Base-by-base conservation (phyloP, 306 rosid species). In the Quercus bicolor region DNA sequence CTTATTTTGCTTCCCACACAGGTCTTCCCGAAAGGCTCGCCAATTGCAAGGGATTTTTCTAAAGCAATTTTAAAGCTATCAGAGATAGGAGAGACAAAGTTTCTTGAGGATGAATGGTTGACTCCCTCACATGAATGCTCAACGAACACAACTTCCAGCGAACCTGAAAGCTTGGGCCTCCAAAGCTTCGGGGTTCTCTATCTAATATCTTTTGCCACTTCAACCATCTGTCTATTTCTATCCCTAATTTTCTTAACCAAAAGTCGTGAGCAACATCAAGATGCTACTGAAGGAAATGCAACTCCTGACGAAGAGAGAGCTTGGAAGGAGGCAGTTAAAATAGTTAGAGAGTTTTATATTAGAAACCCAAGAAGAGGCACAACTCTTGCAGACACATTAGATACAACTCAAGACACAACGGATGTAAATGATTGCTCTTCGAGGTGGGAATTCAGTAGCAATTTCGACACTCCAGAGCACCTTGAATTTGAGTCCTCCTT, bases 1-100 rank as follows among this genome's bases (percentile, higher is more conserved):
- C 21, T 56, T 6, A 5, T 56, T 13, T 3, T n/a, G 6, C 4
- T 56, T 18, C 43, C 26, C 1, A 12, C 59, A 73, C 86, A 86
- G 89, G 80, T 62, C 5, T 86, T 86, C 64, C 82, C 77, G 51
- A 79, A 77, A 70, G 89, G 89, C 16, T 82, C 89, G 3, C 89
- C 86, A 26, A 40, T 86, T 20, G 80, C 86, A 11, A 86, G 60
- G 60, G 89, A 86, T 62, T 57, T 86, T 20, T 79, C 86, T n/a
- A 24, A 11, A 45, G 84, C 76, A 24, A 55, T 86, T 56, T 70
- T 86, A 19, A 19, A 45, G 8, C 82, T 86, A 9, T 54, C 73
- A 15, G 78, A 82, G 66, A 5, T 79, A 13, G 89, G 86, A 45
- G 13, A 26, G 2, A 3, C 83, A 16, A 82, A 48, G 37, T 0